Evolutionary conservation across 1,139 yeast genomes (phyloP), one percentile per base, ranked within the genome.

Genomic region (Yamadazyma conglobata): DNA sequence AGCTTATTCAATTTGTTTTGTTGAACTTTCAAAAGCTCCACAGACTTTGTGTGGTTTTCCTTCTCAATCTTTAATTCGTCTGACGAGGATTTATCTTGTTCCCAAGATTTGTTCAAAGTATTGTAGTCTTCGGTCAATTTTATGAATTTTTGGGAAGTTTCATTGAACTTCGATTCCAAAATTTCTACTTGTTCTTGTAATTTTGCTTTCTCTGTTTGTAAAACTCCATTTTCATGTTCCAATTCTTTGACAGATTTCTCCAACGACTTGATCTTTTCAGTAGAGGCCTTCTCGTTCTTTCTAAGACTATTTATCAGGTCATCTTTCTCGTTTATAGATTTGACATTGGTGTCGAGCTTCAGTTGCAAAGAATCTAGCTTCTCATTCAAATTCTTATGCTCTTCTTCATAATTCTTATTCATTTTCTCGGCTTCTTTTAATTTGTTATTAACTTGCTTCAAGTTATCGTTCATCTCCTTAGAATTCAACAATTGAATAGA

Each of bases 401-500:
- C 84, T 6, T 51, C 53, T 8, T 70, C 58, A 22, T 79, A 56
- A 9, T 65, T 48, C 15, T 40, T 61, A 35, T 66, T 62, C 27
- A 73, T 49, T 29, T 69, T 64, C 33, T 63, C 70, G 1, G 64
- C 52, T 21, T 65, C 71, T 33, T 65, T 64, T 29, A 68, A 48
- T 34, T 65, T 64, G 15, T 50, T 48, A 25, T 56, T 62, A 14
- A 63, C 49, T 24, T 54, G 46, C 36, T 61, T 63, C 37, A 66
- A 44, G 34, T 63, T 64, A 24, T 79, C 79, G 37, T 77, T 79
- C 45, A 78, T 68, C 38, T 67, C 65, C 34, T 73, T 76, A 9
- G 72, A 62, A 43, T 72, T 79, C 32, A 73, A 61, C 1, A 78
- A 74, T 42, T 77, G 79, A 11, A 63, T 60, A 0, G 87, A 73